Conservation (phyloP, 2,329 filamentous ascomycete species). For the Rhexocercosporidium sp. region DNA sequence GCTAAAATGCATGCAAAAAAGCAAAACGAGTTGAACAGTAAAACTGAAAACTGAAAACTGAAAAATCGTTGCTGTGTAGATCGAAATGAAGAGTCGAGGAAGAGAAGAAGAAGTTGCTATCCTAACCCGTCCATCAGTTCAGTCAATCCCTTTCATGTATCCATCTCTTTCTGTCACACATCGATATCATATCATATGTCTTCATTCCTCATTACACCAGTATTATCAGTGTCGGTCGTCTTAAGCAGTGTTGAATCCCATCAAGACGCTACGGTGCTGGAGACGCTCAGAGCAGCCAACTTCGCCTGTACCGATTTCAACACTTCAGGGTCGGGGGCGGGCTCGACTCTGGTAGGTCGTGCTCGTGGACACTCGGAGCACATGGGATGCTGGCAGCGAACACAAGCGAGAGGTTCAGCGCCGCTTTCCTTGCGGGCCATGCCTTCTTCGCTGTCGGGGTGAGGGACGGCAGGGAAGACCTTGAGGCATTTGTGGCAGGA, state of each 20-base stretch:
- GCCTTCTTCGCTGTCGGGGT: constrained; percentile 27
- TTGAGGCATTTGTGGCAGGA: constrained; percentile 68
- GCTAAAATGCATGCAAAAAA: constrained; percentile 1
- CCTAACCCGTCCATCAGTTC: not conserved
- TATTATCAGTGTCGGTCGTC: not conserved
- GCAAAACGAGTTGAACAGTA: not conserved
- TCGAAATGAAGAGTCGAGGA: not conserved
- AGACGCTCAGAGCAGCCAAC: constrained; percentile 46
- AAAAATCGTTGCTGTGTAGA: constrained; percentile 1
- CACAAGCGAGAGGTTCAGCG: constrained; percentile 53
- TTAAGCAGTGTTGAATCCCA: not conserved
- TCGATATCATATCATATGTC: constrained; percentile 3
- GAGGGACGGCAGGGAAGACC: constrained; percentile 53
- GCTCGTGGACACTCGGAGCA: constrained; percentile 62
- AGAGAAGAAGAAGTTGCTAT: not conserved
- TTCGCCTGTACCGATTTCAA: constrained; percentile 62
- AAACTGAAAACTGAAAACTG: not conserved
- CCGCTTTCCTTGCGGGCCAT: constrained; percentile 14
- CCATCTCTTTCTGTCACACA: constrained; percentile 4
- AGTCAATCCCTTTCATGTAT: not conserved
- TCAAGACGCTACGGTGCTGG: not conserved
- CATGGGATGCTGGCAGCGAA: constrained; percentile 64
- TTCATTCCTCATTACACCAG: constrained; percentile 8
- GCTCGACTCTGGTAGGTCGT: constrained; percentile 56
- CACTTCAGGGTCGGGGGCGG: constrained; percentile 65